Base-by-base conservation (phyloP, 805 yeast species). In the Saccharomyces jurei region DNA sequence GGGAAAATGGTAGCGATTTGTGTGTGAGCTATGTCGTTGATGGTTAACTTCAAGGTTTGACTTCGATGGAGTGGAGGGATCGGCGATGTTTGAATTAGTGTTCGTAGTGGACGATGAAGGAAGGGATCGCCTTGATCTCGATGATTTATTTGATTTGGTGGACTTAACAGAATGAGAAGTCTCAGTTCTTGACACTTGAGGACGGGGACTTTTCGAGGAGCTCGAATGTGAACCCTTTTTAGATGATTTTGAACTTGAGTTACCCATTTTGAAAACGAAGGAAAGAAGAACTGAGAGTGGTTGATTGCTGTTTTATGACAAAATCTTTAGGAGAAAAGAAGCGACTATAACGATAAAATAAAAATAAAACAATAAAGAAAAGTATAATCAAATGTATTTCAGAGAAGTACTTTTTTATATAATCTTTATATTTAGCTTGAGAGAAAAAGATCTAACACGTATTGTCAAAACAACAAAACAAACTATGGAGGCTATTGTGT, bases 101-200 rank as follows among this genome's bases (percentile, higher is more conserved):
- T 28, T 29, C 29, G 46, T 28, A 28, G 49, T 68, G 41, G 50
- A 73, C 63, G 54, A 67, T 59, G 50, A 74, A 63, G 57, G 50
- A 53, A 58, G 56, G 4, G 69, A 63, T 53, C 65, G 63, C 51
- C 72, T 65, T 2, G 76, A 72, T 54, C 71, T 65, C 36, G 64
- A 41, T 1, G 79, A 76, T 54, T 78, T 68, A 17, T 73, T 68
- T 2, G 83, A 79, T 51, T 81, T 72, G 8, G 77, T 65, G 11
- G 81, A 76, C 62, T 71, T 77, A 13, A 75, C 74, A 6, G 82
- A 78, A 53, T 73, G 77, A 50, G 77, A 75, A 2, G 86, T 82
- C 60, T 81, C 84, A 13, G 81, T 74, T 50, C 85, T 68, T 17
- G 79, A 71, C 63, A 81, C 78, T n/a, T 84, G 80, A 25, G 69